phyloP scores from a whole-genome alignment of 192 early-diverging fungal species.

The Coemansia sp. region DNA sequence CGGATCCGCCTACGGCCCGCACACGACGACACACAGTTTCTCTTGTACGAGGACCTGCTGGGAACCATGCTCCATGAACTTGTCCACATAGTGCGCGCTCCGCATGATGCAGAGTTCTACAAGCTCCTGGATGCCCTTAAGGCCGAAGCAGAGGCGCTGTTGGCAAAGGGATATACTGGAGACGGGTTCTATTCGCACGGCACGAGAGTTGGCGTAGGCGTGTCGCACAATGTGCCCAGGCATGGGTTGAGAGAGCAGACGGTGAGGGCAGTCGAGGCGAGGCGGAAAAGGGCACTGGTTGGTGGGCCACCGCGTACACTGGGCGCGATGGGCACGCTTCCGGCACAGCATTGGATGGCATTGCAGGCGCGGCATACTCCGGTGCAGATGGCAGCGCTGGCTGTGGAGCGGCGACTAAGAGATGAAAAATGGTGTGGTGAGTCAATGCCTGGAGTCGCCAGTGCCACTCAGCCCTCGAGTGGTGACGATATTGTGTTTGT shows the following conservation, averaged over 20 bases:
- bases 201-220: conserved; percentile 13
- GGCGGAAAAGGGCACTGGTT: conserved; percentile 4
- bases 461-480: conserved; percentile 7
- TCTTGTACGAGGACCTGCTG: conserved; percentile 31
- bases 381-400: conserved; percentile 40
- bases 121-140: conserved; percentile 28
- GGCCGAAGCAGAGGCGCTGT: conserved; percentile 23
- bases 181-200: conserved; percentile 42
- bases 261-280: conserved; percentile 11
- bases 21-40: conserved; percentile 15
- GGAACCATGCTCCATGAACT: conserved; percentile 53
- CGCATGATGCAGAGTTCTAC: conserved; percentile 42
- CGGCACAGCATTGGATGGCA: background rate
- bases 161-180: conserved; percentile 36
- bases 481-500: conserved; percentile 9
- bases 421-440: conserved; percentile 47
- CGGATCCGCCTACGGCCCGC: conserved; percentile 35
- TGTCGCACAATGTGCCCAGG: conserved; percentile 21
- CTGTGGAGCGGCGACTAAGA: conserved; percentile 27
- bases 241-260: conserved; percentile 17
- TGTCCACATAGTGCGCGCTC: conserved; percentile 35
- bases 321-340: background rate
- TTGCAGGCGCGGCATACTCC: conserved; percentile 15
- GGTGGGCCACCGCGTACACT: conserved; percentile 18
- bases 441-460: conserved; percentile 1